These are phyloP conservation scores for Boletus insuetus DNA, from an alignment of 768 basidiomycete species.

Conservation along the genomic window DNA sequence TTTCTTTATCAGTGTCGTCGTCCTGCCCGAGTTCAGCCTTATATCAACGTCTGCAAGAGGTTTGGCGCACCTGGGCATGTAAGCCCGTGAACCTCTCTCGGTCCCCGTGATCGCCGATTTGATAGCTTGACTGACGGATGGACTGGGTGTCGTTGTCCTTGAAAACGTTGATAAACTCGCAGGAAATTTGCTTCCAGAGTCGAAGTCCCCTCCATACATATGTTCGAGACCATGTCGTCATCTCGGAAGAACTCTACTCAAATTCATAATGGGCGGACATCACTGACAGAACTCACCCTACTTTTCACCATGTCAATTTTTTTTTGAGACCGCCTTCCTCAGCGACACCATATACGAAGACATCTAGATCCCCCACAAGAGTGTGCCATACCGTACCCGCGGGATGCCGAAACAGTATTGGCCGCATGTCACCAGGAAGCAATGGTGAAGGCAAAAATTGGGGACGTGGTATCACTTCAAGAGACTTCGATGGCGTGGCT, in stretches of 20 bases:
- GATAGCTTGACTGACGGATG: slow-evolving; percentile 12
- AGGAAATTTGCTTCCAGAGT: slow-evolving; percentile 7
- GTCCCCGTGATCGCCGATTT: slow-evolving; percentile 25
- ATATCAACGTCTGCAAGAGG: slow-evolving; percentile 16
- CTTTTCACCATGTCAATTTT: too few species aligned
- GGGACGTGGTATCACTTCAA: slow-evolving; percentile 6
- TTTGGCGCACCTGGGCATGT: slow-evolving; percentile 10
- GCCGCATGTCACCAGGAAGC: not conserved
- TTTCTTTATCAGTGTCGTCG: slow-evolving; percentile 9
- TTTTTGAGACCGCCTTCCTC: too few species aligned
- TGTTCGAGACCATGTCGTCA: not conserved
- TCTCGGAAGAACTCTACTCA: too few species aligned
- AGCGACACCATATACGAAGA: too few species aligned
- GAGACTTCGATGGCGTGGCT: slow-evolving; percentile 14
- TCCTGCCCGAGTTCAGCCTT: not conserved
- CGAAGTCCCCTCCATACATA: not conserved
- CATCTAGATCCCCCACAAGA: too few species aligned
- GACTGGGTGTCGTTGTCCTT: slow-evolving; percentile 7
- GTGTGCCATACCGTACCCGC: not conserved
- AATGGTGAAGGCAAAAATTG: not conserved
- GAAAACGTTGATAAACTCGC: slow-evolving; percentile 13
- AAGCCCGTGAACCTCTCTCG: slow-evolving; percentile 14
- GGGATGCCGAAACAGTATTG: slow-evolving; percentile 11
- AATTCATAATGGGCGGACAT: too few species aligned
- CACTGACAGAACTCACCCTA: too few species aligned